Conservation (phyloP, 768 basidiomycete genomes). For the Boletus reticulatus region DNA sequence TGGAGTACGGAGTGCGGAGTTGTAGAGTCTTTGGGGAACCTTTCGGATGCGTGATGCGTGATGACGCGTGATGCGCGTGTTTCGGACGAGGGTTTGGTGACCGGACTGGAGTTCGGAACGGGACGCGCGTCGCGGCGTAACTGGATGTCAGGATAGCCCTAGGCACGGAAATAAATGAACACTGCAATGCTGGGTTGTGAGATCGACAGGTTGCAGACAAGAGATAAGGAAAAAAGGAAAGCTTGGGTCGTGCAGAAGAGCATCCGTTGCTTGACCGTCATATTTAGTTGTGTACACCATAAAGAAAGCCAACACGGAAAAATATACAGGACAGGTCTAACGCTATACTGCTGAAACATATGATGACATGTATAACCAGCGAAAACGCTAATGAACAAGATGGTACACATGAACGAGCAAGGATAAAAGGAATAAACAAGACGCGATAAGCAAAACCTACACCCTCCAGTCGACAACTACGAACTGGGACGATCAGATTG, state of each 20-base stretch:
- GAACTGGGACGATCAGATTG: slow-evolving; percentile 12
- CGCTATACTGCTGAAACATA: slow-evolving; percentile 1
- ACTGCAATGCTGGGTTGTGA: no score
- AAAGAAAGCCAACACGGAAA: background rate
- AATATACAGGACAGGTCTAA: background rate
- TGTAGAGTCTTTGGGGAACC: no score
- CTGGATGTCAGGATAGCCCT: no score
- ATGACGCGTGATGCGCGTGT: no score
- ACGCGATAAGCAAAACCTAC: slow-evolving; percentile 1
- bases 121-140: no score
- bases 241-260: background rate
- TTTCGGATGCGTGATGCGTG: no score
- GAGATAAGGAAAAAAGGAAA: no score
- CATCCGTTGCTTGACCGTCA: background rate
- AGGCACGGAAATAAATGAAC: no score
- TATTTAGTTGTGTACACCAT: background rate
- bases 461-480: background rate
- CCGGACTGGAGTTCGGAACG: no score
- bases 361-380: background rate
- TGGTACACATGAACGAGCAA: slow-evolving; percentile 18
- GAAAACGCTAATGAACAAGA: background rate
- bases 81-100: no score
- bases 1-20: no score
- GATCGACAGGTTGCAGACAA: no score
- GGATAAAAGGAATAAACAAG: slow-evolving; percentile 20